Percentiles rank a stretch among this genome's conserved stretches.
These are phyloP conservation scores for Gentiana dahurica DNA, from an alignment of 257 asterid species.

Conservation along the genomic window DNA sequence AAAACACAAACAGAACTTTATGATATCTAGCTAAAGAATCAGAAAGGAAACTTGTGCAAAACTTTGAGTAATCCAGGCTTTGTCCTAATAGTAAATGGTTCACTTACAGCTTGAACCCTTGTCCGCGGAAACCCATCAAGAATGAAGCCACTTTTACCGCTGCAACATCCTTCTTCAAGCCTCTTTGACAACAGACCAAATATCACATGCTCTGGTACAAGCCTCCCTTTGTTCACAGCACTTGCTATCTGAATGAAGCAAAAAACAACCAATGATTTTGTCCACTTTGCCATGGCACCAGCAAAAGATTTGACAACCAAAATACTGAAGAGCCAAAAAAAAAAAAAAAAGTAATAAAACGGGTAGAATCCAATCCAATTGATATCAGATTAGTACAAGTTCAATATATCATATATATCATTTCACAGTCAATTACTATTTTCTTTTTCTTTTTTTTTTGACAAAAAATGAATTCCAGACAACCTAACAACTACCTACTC, in stretches of 20 bases:
- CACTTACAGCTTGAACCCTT: slow-evolving; percentile 69
- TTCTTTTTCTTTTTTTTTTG: too few relatives aligned
- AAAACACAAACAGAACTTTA: neutral
- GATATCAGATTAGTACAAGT: too few relatives aligned
- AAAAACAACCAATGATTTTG: neutral
- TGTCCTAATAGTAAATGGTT: too few relatives aligned
- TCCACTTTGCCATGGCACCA: neutral
- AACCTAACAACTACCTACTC: too few relatives aligned
- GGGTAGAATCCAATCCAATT: neutral
- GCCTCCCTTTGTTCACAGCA: slow-evolving; percentile 62
- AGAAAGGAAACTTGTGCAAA: too few relatives aligned
- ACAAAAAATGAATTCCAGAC: neutral
- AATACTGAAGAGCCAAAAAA: neutral
- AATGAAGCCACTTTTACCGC: slow-evolving; percentile 88
- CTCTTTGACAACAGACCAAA: slow-evolving; percentile 69
- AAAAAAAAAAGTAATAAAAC: neutral
- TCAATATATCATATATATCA: too few relatives aligned
- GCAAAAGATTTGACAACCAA: neutral
- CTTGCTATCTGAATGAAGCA: slow-evolving; percentile 41
- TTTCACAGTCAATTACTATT: too few relatives aligned
- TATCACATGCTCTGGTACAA: slow-evolving; percentile 69
- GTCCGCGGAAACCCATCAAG: slow-evolving; percentile 88
- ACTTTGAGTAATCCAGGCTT: too few relatives aligned
- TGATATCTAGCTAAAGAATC: neutral
- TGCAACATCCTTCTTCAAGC: slow-evolving; percentile 70